Evolutionary conservation across 2,329 filamentous ascomycete genomes (phyloP).

Genomic region (Alternaria alternata): DNA sequence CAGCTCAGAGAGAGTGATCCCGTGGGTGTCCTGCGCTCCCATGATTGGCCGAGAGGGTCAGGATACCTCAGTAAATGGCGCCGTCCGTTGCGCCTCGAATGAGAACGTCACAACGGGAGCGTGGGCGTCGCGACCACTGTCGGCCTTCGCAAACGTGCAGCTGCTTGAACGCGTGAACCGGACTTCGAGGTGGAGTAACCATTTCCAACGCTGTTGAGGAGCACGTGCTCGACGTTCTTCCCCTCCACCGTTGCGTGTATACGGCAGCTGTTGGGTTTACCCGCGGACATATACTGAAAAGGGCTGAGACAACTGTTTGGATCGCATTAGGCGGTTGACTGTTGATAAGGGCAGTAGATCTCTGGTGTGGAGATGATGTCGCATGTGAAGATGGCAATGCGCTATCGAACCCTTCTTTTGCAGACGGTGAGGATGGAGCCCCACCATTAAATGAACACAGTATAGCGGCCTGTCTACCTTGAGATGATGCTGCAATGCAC

Average conservation of each 20-base stretch:
- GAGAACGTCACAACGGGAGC: conserved; percentile 33
- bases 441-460: neutral
- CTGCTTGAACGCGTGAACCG: conserved; percentile 25
- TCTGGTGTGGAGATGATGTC: neutral
- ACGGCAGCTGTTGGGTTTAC: conserved; percentile 4
- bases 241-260: neutral
- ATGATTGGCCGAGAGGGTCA: conserved; percentile 30
- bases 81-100: conserved; percentile 34
- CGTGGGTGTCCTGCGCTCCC: conserved; percentile 21
- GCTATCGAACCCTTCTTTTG: conserved; percentile 4
- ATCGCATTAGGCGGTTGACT: neutral
- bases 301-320: neutral
- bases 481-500: conserved; percentile 1
- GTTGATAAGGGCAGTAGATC: neutral
- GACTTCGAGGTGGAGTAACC: neutral
- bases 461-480: neutral
- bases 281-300: neutral
- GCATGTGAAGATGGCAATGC: conserved; percentile 11
- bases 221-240: conserved; percentile 24
- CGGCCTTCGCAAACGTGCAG: conserved; percentile 18
- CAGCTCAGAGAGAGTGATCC: conserved; percentile 28
- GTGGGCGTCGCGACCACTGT: conserved; percentile 31
- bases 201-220: conserved; percentile 15
- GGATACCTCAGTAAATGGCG: conserved; percentile 5
- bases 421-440: neutral